These are phyloP conservation scores for Salix dunnii DNA, from an alignment of 345 rosid genomes.

Conservation along the genomic window DNA sequence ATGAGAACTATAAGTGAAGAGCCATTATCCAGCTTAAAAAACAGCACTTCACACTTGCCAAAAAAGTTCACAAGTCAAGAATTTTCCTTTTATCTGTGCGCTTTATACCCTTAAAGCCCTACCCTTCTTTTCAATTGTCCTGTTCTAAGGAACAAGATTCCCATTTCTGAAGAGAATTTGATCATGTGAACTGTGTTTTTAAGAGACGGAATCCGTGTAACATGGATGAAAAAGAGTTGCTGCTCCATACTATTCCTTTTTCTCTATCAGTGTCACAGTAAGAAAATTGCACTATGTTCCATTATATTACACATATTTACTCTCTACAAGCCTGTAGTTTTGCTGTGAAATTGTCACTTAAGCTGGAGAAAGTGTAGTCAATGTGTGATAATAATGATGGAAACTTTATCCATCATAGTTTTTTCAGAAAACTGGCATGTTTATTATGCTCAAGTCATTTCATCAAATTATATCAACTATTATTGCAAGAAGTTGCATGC, in stretches of 20 bases:
- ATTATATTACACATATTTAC: neutral
- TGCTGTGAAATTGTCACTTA: neutral
- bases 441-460: neutral
- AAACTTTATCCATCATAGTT: neutral
- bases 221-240: slow-evolving; percentile 2
- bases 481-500: neutral
- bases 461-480: neutral
- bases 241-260: neutral
- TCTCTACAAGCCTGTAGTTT: neutral
- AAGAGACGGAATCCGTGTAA: neutral
- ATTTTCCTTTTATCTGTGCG: neutral
- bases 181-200: neutral
- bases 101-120: neutral
- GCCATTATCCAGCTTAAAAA: neutral
- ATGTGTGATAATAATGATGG: neutral
- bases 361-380: neutral
- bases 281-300: neutral
- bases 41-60: neutral
- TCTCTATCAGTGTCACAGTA: neutral
- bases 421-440: neutral
- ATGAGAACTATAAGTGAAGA: neutral
- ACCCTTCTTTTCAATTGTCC: neutral
- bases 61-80: neutral
- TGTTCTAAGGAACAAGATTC: neutral
- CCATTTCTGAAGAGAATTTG: slow-evolving; percentile 1